A percentile compares a stretch with the other conserved stretches of the same genome.
phyloP scores from a whole-genome alignment of 179 eudicot genomes.

The Camellia oleifera region DNA sequence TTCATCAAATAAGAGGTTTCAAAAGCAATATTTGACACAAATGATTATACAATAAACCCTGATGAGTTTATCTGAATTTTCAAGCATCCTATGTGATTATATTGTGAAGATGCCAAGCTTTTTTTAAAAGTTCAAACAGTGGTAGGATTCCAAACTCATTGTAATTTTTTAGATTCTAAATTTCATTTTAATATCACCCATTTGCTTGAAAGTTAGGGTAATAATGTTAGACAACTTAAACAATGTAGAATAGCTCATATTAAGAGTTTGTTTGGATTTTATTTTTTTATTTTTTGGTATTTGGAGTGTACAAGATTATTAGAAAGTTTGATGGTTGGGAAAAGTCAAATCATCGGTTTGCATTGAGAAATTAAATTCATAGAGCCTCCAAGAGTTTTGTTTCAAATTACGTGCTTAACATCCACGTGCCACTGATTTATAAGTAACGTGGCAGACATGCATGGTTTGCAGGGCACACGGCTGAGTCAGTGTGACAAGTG shows the following conservation, averaged over 20 bases:
- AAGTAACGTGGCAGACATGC: not conserved
- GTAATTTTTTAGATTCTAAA: not conserved
- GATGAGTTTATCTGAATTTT: not conserved
- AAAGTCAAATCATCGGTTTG: not conserved
- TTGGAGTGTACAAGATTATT: not conserved
- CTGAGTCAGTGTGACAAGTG: conserved; percentile 50
- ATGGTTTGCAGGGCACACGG: conserved; percentile 28
- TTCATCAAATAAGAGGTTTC: not conserved
- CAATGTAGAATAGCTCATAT: not conserved
- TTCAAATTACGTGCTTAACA: not conserved
- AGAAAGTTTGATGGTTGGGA: not conserved
- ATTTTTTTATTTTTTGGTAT: not conserved
- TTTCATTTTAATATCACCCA: not conserved
- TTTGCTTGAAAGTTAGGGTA: not conserved
- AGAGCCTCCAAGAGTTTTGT: not conserved
- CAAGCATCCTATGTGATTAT: not conserved
- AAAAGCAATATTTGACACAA: not conserved
- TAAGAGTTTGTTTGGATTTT: not conserved
- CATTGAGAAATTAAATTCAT: not conserved
- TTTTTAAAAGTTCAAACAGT: not conserved
- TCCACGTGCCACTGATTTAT: not conserved
- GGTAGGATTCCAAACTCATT: not conserved
- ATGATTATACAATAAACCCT: not conserved
- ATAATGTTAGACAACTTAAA: not conserved
- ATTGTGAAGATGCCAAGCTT: not conserved